Evolutionary conservation across 805 yeast genomes (phyloP), one percentile per base, ranked within the genome.

Genomic region (Metschnikowia lunata): DNA sequence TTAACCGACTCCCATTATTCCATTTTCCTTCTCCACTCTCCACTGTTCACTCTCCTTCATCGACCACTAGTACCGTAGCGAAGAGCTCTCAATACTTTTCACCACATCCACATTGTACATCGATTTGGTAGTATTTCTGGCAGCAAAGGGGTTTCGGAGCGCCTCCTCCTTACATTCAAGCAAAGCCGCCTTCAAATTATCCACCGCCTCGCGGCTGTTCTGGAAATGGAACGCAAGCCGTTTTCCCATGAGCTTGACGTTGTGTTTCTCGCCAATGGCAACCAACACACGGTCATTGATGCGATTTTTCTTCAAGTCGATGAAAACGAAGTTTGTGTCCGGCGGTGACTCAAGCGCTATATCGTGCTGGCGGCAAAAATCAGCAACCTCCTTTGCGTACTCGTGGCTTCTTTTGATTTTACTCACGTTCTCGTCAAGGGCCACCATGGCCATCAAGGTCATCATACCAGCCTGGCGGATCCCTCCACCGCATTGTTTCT

Each of bases 401-500:
- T 56, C 63, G 61, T 82, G 85, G 6, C 82, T 72, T 14, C 55
- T 55, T 38, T 60, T 58, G 58, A 82, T 71, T 43, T 79, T 75
- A 29, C 79, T 69, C 69, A 85, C 81, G 58, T 85, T 85, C 51
- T 83, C 82, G 43, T 85, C 82, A 42, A 90, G 72, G 26, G 95
- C 95, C 40, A 75, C 72, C n/a, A 73, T 62, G 3, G 95, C 97
- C 86, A 90, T 89, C 43, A 79, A 73, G 6, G 91, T 72, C 56
- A 90, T 73, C 65, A 87, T 67, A 45, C 97, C 97, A 32, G 85
- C 74, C 68, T 90, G 97, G 61, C 97, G 76, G 39, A 90, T 80
- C 51, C 97, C 97, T 55, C 97, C 97, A 60, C 97, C 97, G 52
- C 80, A 79, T 67, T 90, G 97, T 59, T 90, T 90, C 55, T 86